Evolutionary conservation across 208 protist species (phyloP).

Genomic region (Trypanosomatidae sp.): DNA sequence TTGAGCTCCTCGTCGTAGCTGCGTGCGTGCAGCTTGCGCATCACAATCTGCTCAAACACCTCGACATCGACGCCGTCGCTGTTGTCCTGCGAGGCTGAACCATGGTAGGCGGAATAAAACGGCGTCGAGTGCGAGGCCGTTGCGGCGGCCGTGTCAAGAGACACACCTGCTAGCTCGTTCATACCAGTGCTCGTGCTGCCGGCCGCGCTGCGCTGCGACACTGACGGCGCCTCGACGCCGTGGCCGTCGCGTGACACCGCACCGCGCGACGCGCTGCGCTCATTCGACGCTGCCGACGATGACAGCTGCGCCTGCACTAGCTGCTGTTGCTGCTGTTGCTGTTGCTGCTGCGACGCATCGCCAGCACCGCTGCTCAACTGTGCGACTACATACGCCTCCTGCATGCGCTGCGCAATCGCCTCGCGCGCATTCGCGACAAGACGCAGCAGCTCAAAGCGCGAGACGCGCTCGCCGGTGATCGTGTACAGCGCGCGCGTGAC

Average conservation of each 20-base stretch:
- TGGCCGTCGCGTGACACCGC: not conserved
- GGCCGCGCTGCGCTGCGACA: too few relatives aligned
- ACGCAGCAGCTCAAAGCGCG: conserved; percentile 31
- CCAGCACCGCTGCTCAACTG: not conserved
- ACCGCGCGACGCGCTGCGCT: not conserved
- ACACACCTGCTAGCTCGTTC: too few relatives aligned
- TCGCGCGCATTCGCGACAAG: conserved; percentile 33
- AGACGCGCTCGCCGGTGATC: conserved; percentile 50
- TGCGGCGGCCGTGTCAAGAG: too few relatives aligned
- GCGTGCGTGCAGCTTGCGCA: conserved; percentile 44
- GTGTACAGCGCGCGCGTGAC: conserved; percentile 52
- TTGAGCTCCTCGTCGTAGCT: conserved; percentile 56
- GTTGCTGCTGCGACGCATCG: not conserved
- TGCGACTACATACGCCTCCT: conserved; percentile 7
- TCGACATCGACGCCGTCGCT: conserved; percentile 45
- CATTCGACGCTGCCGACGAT: not conserved
- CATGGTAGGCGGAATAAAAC: not conserved
- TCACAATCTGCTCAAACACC: conserved; percentile 59
- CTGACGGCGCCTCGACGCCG: not conserved
- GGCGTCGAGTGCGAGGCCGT: not conserved
- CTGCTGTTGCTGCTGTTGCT: not conserved
- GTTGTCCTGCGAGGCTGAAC: conserved; percentile 6
- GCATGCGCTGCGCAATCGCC: conserved; percentile 9
- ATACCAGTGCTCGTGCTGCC: too few relatives aligned
- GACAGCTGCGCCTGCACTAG: not conserved